Evolutionary conservation across 257 asterid genomes (phyloP).

Genomic region (Anisodus acutangulus): DNA sequence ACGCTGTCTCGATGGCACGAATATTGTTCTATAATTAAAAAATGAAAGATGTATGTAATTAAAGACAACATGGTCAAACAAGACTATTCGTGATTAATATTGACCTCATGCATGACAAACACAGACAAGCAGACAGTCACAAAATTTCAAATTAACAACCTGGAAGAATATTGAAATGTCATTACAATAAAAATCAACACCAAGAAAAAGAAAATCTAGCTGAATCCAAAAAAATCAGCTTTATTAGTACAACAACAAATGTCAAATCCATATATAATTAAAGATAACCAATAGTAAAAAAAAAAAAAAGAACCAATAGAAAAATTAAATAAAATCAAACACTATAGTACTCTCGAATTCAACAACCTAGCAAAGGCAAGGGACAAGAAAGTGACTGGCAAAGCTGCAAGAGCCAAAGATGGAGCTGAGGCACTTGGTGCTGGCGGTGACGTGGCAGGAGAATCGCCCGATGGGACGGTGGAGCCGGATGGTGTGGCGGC

Average conservation of each 20-base stretch:
- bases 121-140: background rate
- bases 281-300: background rate
- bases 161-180: conserved; percentile 11
- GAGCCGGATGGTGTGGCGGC: conserved; percentile 38
- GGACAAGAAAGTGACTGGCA: conserved; percentile 65
- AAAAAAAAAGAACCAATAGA: conserved; percentile 18
- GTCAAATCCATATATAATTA: conserved; percentile 26
- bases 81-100: background rate
- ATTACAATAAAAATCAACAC: background rate
- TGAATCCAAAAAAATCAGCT: background rate
- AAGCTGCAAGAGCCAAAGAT: conserved; percentile 45
- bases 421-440: conserved; percentile 52
- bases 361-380: conserved; percentile 58
- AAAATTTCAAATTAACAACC: background rate
- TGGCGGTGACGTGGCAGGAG: conserved; percentile 35
- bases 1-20: no score
- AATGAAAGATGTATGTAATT: no score
- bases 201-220: background rate
- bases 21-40: no score
- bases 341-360: conserved; percentile 22
- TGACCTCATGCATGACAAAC: conserved; percentile 13
- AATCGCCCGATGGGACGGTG: conserved; percentile 16
- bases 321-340: conserved; percentile 31
- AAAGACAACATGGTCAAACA: background rate
- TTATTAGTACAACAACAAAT: conserved; percentile 20